phyloP scores from a whole-genome alignment of 2,329 filamentous ascomycete species.

The Coniochaeta sp. region DNA sequence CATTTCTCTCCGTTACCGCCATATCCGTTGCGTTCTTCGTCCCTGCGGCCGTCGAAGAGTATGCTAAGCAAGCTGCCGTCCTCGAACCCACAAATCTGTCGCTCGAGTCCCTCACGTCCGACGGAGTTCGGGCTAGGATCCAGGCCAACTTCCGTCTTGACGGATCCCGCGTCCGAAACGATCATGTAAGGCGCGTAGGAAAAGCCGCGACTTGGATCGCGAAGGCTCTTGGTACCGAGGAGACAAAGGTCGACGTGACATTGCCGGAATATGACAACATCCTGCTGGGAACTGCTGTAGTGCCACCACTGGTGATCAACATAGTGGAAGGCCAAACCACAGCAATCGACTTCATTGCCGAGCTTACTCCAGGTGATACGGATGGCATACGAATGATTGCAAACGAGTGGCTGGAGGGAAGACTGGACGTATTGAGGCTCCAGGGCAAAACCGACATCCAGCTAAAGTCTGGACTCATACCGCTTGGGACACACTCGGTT shows the following conservation, averaged over 20 bases:
- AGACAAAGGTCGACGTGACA: slow-evolving; percentile 67
- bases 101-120: slow-evolving; percentile 73
- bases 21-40: slow-evolving; percentile 75
- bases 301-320: slow-evolving; percentile 70
- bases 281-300: slow-evolving; percentile 65
- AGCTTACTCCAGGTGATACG: slow-evolving; percentile 68
- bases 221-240: slow-evolving; percentile 63
- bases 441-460: slow-evolving; percentile 66
- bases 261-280: slow-evolving; percentile 77
- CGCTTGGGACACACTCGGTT: slow-evolving; percentile 69
- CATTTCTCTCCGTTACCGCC: slow-evolving; percentile 55
- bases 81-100: slow-evolving; percentile 79
- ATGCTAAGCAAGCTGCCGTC: slow-evolving; percentile 75
- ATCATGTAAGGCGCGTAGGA: slow-evolving; percentile 67
- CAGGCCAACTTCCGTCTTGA: slow-evolving; percentile 80
- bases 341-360: slow-evolving; percentile 68
- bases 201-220: slow-evolving; percentile 75
- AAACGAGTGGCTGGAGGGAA: slow-evolving; percentile 82
- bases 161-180: slow-evolving; percentile 63
- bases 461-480: slow-evolving; percentile 72
- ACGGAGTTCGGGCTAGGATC: slow-evolving; percentile 72
- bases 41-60: slow-evolving; percentile 74
- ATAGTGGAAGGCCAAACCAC: slow-evolving; percentile 74
- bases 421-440: slow-evolving; percentile 62
- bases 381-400: slow-evolving; percentile 72